Evolutionary conservation across 2,329 filamentous ascomycete genomes (phyloP).

Genomic region (Penicillium sp.): DNA sequence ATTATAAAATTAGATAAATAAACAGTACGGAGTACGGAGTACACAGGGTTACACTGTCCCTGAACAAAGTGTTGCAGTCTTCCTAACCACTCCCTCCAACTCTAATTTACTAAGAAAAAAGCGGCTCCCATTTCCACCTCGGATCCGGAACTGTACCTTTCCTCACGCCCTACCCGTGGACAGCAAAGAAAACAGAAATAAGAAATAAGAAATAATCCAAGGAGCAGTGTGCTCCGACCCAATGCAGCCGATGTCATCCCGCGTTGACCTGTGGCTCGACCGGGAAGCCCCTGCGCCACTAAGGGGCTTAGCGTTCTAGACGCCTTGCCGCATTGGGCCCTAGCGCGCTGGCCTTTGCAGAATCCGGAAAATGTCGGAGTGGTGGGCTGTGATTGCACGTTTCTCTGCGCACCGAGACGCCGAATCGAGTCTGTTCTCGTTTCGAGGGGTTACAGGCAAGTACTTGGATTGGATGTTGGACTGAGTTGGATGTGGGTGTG

Average conservation of each 20-base stretch:
- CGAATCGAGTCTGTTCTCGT: slow-evolving; percentile 12
- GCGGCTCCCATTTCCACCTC: background rate
- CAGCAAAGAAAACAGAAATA: too few relatives aligned
- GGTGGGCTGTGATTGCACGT: background rate
- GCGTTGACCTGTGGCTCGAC: slow-evolving; percentile 17
- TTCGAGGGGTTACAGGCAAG: too few relatives aligned
- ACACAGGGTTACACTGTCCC: slow-evolving; percentile 6
- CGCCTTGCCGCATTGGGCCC: slow-evolving; percentile 16
- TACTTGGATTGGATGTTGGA: background rate
- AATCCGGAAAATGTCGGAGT: slow-evolving; percentile 7
- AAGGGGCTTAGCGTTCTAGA: slow-evolving; percentile 23
- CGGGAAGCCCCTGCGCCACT: slow-evolving; percentile 20
- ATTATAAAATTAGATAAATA: background rate
- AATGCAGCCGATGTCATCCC: slow-evolving; percentile 22
- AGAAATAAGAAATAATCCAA: background rate
- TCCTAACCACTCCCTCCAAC: too few relatives aligned
- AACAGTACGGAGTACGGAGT: background rate
- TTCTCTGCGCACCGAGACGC: slow-evolving; percentile 18
- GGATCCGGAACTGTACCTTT: background rate
- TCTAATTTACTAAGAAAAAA: background rate
- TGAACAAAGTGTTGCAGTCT: background rate
- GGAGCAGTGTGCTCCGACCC: slow-evolving; percentile 27
- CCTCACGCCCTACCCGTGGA: background rate
- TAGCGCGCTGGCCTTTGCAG: background rate
- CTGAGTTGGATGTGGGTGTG: background rate